Conservation (phyloP, 495 filamentous ascomycete genomes). For the Podospora sp. region DNA sequence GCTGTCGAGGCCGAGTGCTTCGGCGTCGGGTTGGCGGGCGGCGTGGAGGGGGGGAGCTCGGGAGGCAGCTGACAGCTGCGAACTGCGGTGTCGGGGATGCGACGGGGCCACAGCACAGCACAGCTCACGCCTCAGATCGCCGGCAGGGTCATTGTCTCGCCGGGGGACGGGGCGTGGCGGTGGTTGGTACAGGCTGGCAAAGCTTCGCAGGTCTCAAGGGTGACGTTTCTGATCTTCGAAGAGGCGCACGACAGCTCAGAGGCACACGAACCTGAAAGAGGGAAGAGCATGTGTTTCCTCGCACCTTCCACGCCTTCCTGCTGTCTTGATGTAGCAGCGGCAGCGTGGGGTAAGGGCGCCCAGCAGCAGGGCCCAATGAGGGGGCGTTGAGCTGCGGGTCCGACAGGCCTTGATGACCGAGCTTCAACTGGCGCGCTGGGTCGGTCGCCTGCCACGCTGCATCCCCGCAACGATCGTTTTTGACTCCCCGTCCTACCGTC, state of each 20-base stretch:
- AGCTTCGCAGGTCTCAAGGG: slow-evolving; percentile 13
- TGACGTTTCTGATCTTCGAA: slow-evolving; percentile 10
- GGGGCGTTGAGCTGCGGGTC: slow-evolving; percentile 20
- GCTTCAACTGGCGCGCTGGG: background rate
- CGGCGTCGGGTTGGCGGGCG: background rate
- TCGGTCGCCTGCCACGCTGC: slow-evolving; percentile 8
- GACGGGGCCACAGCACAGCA: slow-evolving; percentile 1
- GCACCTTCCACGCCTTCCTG: slow-evolving; percentile 20
- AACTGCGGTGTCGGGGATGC: slow-evolving; percentile 16
- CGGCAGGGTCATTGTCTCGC: slow-evolving; percentile 19
- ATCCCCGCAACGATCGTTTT: slow-evolving; percentile 3
- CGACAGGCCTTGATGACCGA: slow-evolving; percentile 11
- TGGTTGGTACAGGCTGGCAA: slow-evolving; percentile 10
- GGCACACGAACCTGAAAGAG: background rate
- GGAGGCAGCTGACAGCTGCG: slow-evolving; percentile 15
- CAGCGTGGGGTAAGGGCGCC: slow-evolving; percentile 22
- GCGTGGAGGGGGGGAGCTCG: background rate
- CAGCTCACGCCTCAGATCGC: slow-evolving; percentile 17
- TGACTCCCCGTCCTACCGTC: background rate
- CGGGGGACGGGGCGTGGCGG: slow-evolving; percentile 12
- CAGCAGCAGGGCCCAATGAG: slow-evolving; percentile 19
- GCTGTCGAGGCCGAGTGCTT: background rate
- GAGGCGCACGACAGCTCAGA: slow-evolving; percentile 14
- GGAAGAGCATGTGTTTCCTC: slow-evolving; percentile 24
- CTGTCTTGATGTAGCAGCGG: slow-evolving; percentile 23